phyloP scores from a whole-genome alignment of 805 yeast species.

The Kregervanrija fluxuum region DNA sequence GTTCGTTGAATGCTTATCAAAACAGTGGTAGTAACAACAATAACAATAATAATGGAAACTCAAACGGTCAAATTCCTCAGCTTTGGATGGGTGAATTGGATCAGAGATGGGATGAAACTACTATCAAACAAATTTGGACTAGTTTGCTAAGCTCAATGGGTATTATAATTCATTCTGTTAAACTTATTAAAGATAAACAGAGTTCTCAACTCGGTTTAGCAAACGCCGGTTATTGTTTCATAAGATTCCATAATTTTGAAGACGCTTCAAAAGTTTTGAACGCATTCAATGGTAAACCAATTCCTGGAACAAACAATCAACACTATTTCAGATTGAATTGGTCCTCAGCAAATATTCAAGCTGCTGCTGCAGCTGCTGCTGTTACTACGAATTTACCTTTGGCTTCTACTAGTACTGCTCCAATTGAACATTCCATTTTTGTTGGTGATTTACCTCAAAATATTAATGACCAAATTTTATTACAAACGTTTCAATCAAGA shows the following conservation, averaged over 20 bases:
- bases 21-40: no score
- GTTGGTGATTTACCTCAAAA: conserved; percentile 80
- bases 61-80: conserved; percentile 29
- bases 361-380: conserved; percentile 15
- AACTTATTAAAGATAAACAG: conserved; percentile 62
- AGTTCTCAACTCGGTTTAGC: conserved; percentile 26
- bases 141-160: conserved; percentile 47
- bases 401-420: conserved; percentile 7
- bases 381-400: conserved; percentile 5
- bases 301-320: conserved; percentile 55
- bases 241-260: conserved; percentile 56
- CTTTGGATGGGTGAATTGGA: conserved; percentile 92
- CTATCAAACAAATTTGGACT: conserved; percentile 64
- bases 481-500: conserved; percentile 57
- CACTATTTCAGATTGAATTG: conserved; percentile 66
- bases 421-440: conserved; percentile 57
- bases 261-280: conserved; percentile 60
- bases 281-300: conserved; percentile 54
- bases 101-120: conserved; percentile 71
- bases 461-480: conserved; percentile 58
- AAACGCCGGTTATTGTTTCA: conserved; percentile 75
- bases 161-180: conserved; percentile 41
- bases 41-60: neutral
- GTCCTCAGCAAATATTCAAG: conserved; percentile 45
- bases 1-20: no score